These are phyloP conservation scores for Sporisorium graminicola DNA, from an alignment of 1,284 basidiomycete species.

Conservation along the genomic window DNA sequence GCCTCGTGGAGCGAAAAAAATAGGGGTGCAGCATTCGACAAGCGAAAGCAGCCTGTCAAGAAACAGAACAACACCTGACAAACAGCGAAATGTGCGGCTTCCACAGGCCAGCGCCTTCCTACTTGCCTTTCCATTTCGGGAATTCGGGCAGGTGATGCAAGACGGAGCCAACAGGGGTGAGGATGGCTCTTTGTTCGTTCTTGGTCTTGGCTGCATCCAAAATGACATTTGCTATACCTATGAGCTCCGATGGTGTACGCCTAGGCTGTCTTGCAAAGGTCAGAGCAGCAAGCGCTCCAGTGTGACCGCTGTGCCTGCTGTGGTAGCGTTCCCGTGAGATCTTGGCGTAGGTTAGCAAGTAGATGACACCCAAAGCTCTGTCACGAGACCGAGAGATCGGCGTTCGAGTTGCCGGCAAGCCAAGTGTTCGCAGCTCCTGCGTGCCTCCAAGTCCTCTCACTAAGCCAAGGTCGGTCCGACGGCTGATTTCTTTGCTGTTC, in stretches of 20 bases:
- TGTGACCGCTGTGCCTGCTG: no score
- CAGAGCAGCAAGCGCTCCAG: neutral
- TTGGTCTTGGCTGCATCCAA: no score
- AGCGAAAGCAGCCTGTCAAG: neutral
- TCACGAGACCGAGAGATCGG: neutral
- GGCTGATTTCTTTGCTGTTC: no score
- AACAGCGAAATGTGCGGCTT: neutral
- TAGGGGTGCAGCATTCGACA: neutral
- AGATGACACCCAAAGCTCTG: neutral
- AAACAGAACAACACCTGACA: neutral
- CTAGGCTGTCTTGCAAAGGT: neutral
- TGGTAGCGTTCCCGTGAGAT: no score
- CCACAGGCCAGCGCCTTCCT: no score
- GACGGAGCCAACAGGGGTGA: neutral
- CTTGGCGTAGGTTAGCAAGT: neutral
- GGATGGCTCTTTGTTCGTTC: neutral
- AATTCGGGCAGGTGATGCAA: no score
- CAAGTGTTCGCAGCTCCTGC: neutral
- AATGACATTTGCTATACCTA: no score
- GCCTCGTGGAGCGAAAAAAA: neutral
- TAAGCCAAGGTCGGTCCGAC: no score
- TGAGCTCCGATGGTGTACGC: no score
- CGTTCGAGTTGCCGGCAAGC: neutral
- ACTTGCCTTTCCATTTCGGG: no score
- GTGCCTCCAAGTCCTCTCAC: no score